Base-by-base conservation (phyloP, 306 rosid genomes). In the Trifolium pratense region DNA sequence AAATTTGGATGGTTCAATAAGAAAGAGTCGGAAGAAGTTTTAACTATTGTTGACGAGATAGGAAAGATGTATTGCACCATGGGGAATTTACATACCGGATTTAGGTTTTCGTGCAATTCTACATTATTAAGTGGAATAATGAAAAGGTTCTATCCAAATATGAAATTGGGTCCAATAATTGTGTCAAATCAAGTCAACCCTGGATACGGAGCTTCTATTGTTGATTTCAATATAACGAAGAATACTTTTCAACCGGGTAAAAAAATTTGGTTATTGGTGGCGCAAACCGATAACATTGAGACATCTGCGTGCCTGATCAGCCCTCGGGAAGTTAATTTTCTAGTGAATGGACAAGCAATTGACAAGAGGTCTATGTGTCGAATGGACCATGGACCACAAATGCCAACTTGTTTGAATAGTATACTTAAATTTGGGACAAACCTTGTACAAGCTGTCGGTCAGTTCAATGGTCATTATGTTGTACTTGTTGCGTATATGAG, bases 371-470 rank as follows among this genome's bases (percentile, higher is more conserved):
- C 80, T 66, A 88, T 70, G 48, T 39, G 53, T 46, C 21, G 8
- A 21, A 80, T 88, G 97, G 98, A 91, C 34, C 20, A 87, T 76
- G 94, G 96, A 77, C 93, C 98, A 7, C 98, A 89, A 76, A 51
- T 91, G 79, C 98, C 98, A 34, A 84, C 98, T 70, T 52, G 78
- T 60, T 85, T 93, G 73, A 84, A 84, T 74, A 15, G 53, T 23
- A 63, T 86, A 87, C 86, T 91, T 67, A 89, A 89, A 80, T 83
- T 68, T 80, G 97, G 97, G 68, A 78, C 97, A 45, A 93, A 93
- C 81, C 88, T 93, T 81, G 87, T 93, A 74, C 98, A 93, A 84
- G 90, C 88, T 39, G 78, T 91, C 20, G 98, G 98, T 73, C 93
- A 87, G 81, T 93, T 91, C 84, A 87, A 83, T 69, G 92, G 97